These are phyloP conservation scores for Hypoxylon crocopeplum DNA, from an alignment of 495 filamentous ascomycete genomes.

Conservation along the genomic window DNA sequence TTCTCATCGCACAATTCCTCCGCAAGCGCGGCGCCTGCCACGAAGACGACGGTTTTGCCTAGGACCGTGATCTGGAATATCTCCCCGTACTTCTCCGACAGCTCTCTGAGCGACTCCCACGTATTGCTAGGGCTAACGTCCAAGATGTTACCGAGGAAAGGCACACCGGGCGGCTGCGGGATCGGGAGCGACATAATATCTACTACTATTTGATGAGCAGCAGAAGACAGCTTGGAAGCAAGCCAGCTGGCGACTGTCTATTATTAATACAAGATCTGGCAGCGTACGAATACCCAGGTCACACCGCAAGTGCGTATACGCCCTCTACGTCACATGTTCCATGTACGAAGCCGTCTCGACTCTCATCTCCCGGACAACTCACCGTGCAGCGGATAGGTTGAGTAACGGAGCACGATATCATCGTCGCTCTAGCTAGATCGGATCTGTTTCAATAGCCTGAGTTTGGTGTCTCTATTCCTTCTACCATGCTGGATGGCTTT, in stretches of 20 bases:
- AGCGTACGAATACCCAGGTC: neutral
- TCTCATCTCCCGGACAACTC: slow-evolving; percentile 19
- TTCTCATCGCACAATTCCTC: slow-evolving; percentile 74
- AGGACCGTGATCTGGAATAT: slow-evolving; percentile 72
- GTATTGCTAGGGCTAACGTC: slow-evolving; percentile 67
- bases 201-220: neutral
- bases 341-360: slow-evolving; percentile 9
- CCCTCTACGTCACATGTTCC: slow-evolving; percentile 26
- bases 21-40: slow-evolving; percentile 61
- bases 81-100: slow-evolving; percentile 72
- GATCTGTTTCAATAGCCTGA: neutral
- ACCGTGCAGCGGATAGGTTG: slow-evolving; percentile 26
- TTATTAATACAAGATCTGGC: slow-evolving; percentile 20
- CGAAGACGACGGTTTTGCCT: slow-evolving; percentile 50
- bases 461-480: neutral
- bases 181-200: slow-evolving; percentile 56
- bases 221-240: neutral
- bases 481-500: no score
- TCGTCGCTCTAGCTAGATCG: neutral
- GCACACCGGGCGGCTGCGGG: slow-evolving; percentile 70
- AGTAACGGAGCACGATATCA: slow-evolving; percentile 17
- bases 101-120: slow-evolving; percentile 65
- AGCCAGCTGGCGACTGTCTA: neutral
- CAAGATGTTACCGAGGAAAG: slow-evolving; percentile 71
- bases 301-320: slow-evolving; percentile 21